These are phyloP conservation scores for Capsicum chinense DNA, from an alignment of 257 asterid genomes.

Conservation along the genomic window DNA sequence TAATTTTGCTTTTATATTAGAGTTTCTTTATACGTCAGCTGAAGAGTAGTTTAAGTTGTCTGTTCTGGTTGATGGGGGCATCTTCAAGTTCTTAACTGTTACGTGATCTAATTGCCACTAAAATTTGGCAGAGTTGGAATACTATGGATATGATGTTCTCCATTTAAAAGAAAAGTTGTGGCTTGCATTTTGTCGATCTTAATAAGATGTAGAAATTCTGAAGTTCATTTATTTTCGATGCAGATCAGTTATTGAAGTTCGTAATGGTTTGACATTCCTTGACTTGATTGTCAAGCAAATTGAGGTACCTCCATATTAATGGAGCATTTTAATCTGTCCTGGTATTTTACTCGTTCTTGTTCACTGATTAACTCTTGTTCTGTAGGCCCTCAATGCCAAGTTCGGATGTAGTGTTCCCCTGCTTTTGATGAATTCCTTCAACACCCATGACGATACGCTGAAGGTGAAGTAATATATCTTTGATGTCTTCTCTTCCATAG, in stretches of 20 bases:
- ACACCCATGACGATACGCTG: conserved; percentile 93
- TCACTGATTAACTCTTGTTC: conserved; percentile 24
- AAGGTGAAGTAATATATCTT: conserved; percentile 59
- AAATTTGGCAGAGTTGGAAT: neutral
- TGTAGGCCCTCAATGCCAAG: conserved; percentile 79
- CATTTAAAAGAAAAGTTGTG: neutral
- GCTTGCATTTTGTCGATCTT: neutral
- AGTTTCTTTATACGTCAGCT: neutral
- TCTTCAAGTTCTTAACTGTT: neutral
- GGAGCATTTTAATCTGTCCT: neutral
- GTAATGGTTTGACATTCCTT: conserved; percentile 92
- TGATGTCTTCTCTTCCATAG: neutral
- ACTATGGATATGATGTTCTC: neutral
- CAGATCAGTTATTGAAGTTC: conserved; percentile 99
- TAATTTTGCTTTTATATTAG: neutral
- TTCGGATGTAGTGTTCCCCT: conserved; percentile 95
- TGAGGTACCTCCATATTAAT: conserved; percentile 60
- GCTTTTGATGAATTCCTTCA: conserved; percentile 97
- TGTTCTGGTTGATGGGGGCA: neutral
- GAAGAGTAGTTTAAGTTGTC: neutral
- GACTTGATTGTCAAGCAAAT: conserved; percentile 96
- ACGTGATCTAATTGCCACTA: neutral
- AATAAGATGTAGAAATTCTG: neutral
- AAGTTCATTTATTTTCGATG: conserved; percentile 23
- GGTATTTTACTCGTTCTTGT: neutral